Base-by-base conservation (phyloP, 306 rosid genomes). In the Argentina anserina region DNA sequence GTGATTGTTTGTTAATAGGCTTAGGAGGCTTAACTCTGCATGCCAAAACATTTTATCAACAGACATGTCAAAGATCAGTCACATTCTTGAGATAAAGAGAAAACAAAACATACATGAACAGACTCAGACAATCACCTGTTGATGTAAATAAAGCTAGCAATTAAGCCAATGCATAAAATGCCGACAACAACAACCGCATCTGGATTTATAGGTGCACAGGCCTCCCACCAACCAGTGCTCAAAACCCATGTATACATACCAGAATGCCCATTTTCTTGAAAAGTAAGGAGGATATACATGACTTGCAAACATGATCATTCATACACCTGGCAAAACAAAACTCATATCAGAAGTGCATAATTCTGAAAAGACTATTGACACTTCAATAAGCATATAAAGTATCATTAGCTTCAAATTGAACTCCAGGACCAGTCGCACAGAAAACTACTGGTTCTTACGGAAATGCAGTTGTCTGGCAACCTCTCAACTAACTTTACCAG, bases 191-290 rank as follows among this genome's bases (percentile, higher is more conserved):
- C 9, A 55, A 93, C 97, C 2, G 96, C 91, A 81, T 90, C 98
- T 15, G 93, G 97, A 85, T 90, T 82, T 28, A 84, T 69, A 40
- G 98, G 90, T 50, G 98, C 98, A 77, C 85, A 87, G 73, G 69
- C 29, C 76, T 86, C 50, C 98, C 98, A 93, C 97, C 96, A 93
- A 25, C 98, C 98, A 49, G 98, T 93, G 84, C 97, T 93, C 81
- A 93, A 81, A 79, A 90, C 81, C 98, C 97, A 93, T 58, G 87
- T 84, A 79, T 93, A 93, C 76, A 68, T 82, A 1, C 81, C 37
- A 18, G 98, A 83, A 77, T 89, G 91, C 53, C 98, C 98, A 75
- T 93, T 87, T 82, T 93, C 97, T 97, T 93, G 71, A 21, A 55
- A 52, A 74, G 81, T 82, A 79, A 63, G 53, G 56, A 55, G 45